A percentile compares a stretch with the other conserved stretches of the same genome.
Conservation (phyloP, 2,329 filamentous ascomycete genomes). For the Alternaria triticina region DNA sequence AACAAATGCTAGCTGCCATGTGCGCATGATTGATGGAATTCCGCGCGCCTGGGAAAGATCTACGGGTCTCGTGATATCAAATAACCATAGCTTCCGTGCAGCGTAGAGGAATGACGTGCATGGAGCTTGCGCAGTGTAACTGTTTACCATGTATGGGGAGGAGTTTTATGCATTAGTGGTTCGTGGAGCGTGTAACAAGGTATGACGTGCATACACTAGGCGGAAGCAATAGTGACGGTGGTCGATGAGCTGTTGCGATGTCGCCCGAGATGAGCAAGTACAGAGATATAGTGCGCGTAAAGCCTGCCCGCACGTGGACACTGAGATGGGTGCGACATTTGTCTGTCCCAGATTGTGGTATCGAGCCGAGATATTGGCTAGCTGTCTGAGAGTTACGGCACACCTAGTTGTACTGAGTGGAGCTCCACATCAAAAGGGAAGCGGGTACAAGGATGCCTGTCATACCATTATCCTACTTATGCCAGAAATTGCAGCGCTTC, state of each 20-base stretch:
- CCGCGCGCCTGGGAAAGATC: not conserved
- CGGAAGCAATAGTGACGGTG: not conserved
- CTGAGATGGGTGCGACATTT: not conserved
- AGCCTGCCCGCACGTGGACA: not conserved
- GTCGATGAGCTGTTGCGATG: not conserved
- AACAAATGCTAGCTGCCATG: conserved; percentile 11
- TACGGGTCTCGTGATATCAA: not conserved
- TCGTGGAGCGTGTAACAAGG: not conserved
- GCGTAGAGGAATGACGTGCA: not conserved
- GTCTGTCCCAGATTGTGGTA: not conserved
- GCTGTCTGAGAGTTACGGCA: not conserved
- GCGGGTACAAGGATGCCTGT: not conserved
- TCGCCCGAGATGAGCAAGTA: not conserved
- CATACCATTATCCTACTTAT: conserved; percentile 4
- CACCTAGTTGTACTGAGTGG: not conserved
- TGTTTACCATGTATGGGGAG: not conserved
- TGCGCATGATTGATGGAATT: not conserved
- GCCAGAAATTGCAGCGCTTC: conserved; percentile 8
- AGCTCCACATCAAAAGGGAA: not conserved
- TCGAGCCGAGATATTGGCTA: not conserved
- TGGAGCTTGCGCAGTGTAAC: not conserved
- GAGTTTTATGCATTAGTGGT: not conserved
- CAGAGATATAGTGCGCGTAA: not conserved
- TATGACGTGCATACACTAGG: conserved; percentile 6
- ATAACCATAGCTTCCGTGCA: not conserved